Evolutionary conservation across 2,329 filamentous ascomycete species (phyloP).

Genomic region (Blumeriella jaapii): DNA sequence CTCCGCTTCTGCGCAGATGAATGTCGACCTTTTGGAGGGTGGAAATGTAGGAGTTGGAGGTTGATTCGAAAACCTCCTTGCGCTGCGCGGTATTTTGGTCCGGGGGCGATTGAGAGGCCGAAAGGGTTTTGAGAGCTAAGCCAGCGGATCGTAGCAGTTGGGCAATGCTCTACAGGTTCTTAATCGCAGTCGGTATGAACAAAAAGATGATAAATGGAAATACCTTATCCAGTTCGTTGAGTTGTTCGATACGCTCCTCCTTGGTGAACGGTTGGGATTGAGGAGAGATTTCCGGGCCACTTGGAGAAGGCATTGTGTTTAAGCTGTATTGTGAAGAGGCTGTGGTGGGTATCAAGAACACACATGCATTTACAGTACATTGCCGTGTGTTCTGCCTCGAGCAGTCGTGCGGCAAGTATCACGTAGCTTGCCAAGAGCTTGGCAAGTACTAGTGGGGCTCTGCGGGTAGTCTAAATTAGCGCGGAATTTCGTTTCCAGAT

Average conservation of each 20-base stretch:
- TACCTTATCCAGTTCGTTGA: slow-evolving; percentile 67
- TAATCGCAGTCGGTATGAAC: not conserved
- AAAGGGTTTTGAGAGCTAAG: slow-evolving; percentile 51
- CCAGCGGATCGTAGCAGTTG: slow-evolving; percentile 46
- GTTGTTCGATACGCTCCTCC: slow-evolving; percentile 68
- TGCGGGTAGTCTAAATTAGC: too few species aligned
- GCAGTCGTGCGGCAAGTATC: not conserved
- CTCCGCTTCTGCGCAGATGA: slow-evolving; percentile 61
- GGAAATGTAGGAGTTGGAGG: slow-evolving; percentile 56
- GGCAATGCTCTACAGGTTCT: slow-evolving; percentile 25
- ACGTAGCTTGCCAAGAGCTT: not conserved
- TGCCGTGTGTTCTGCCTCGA: too few species aligned
- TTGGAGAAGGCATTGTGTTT: not conserved
- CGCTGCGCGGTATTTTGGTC: slow-evolving; percentile 11
- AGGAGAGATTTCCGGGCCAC: slow-evolving; percentile 11
- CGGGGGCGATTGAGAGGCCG: slow-evolving; percentile 31
- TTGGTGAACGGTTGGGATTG: slow-evolving; percentile 45
- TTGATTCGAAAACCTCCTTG: slow-evolving; percentile 41
- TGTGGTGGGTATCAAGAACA: too few species aligned
- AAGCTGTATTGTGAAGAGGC: not conserved
- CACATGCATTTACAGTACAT: too few species aligned
- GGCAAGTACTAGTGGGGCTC: slow-evolving; percentile 17
- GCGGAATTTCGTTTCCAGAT: too few species aligned
- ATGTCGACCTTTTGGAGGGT: slow-evolving; percentile 66
- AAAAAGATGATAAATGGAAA: not conserved